phyloP scores from a whole-genome alignment of 2,329 filamentous ascomycete genomes.

The Calonectria leucothoes region DNA sequence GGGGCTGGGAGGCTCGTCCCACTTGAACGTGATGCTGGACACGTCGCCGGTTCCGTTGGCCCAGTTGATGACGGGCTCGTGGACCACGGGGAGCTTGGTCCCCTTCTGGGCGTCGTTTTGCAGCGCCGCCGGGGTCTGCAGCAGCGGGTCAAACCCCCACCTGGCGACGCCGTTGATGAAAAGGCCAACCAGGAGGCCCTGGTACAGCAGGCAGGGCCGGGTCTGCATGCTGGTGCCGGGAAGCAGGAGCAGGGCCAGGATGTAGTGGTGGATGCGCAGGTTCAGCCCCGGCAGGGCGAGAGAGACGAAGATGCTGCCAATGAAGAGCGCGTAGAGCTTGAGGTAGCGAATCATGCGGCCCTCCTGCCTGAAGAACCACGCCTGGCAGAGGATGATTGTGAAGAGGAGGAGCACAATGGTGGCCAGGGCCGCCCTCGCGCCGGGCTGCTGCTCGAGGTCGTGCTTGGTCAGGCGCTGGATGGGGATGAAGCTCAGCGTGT shows the following conservation, averaged over 20 bases:
- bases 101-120: conserved; percentile 75
- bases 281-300: conserved; percentile 80
- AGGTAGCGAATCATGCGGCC: conserved; percentile 83
- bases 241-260: conserved; percentile 86
- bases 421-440: conserved; percentile 84
- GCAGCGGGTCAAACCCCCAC: conserved; percentile 91
- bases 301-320: conserved; percentile 74
- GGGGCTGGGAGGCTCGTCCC: conserved; percentile 57
- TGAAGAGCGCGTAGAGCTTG: conserved; percentile 79
- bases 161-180: conserved; percentile 92
- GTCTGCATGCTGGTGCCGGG: conserved; percentile 92
- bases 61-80: conserved; percentile 59
- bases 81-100: conserved; percentile 68
- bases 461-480: conserved; percentile 92
- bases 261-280: conserved; percentile 94
- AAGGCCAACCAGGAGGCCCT: conserved; percentile 88
- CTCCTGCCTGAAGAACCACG: conserved; percentile 88
- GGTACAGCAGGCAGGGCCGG: conserved; percentile 84
- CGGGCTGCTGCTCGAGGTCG: conserved; percentile 89
- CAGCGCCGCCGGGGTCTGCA: conserved; percentile 83
- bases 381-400: conserved; percentile 77
- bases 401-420: conserved; percentile 80
- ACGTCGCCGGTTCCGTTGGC: conserved; percentile 52
- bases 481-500: conserved; percentile 94
- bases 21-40: conserved; percentile 75